Base-by-base conservation (phyloP, 2,329 filamentous ascomycete species). In the Diplodia seriata region DNA sequence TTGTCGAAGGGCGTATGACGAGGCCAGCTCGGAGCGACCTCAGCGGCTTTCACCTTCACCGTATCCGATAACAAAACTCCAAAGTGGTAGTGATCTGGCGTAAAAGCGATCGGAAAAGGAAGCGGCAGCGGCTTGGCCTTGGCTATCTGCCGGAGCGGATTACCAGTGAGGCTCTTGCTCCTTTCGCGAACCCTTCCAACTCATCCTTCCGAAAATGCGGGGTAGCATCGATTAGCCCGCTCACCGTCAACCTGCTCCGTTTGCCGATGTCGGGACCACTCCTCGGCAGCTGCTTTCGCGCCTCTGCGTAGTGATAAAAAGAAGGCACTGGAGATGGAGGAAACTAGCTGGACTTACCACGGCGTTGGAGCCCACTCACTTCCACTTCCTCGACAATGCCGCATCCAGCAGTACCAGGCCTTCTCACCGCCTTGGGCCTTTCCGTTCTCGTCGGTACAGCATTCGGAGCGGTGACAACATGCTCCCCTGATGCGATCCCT, bases 261-360 rank as follows among this genome's bases (percentile, higher is more conserved):
- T 63, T 63, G 26, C 59, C 59, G 59, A 63, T 47, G 43, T 29
- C 59, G 59, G 59, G 59, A 51, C 29, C 47, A n/a, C 29, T 5
- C 31, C 7, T 11, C 59, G 59, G 59, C 47, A 63, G 3, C 11
- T 63, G 29, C 47, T 18, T 33, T 5, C 5, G 11, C 11, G 0
- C n/a, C 29, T 36, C 11, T 33, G 4, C 31, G 31, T 33, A 12
- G 36, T 2, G 9, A 51, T 20, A 50, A 26, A 20, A 29, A 29
- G 26, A 38, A 38, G n/a, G n/a, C 29, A n/a, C 29, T 29, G 26
- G n/a, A 20, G 26, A 50, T 33, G 40, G 15, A 29, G 40, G 2
- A 20, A 18, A 12, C 14, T 36, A 18, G 57, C 29, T 14, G 36
- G 4, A 9, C 31, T 33, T 33, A 33, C 31, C 7, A 8, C 31